Conservation (phyloP, 305 asterid genomes). For the Solanum hybrid region DNA sequence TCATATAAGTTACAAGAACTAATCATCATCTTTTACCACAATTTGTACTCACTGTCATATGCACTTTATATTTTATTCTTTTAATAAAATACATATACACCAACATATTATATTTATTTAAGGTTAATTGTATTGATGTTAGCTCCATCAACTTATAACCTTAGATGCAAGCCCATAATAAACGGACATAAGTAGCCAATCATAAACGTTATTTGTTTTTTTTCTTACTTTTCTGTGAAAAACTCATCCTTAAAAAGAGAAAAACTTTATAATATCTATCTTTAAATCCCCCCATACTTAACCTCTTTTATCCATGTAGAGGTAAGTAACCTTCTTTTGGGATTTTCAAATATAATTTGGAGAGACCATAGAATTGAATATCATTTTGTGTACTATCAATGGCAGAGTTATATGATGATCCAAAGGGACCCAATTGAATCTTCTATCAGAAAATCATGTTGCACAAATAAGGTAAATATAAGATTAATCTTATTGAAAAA, state of each 20-base stretch:
- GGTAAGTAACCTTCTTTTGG: neutral
- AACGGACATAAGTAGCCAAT: neutral
- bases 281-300: neutral
- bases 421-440: neutral
- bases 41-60: neutral
- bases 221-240: neutral
- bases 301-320: neutral
- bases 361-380: neutral
- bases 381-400: neutral
- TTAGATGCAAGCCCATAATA: neutral
- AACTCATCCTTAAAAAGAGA: neutral
- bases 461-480: neutral
- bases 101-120: neutral
- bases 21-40: neutral
- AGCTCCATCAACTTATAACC: neutral
- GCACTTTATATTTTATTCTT: too few relatives aligned
- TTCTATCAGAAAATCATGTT: neutral
- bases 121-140: neutral
- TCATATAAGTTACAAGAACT: too few relatives aligned
- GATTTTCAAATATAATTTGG: neutral
- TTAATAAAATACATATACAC: too few relatives aligned
- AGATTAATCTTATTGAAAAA: neutral
- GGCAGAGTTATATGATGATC: neutral
- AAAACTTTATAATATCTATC: neutral
- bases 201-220: neutral